Evolutionary conservation across 2,329 filamentous ascomycete genomes (phyloP), one percentile per base, ranked within the genome.

Genomic region (Diaporthe nobilis): DNA sequence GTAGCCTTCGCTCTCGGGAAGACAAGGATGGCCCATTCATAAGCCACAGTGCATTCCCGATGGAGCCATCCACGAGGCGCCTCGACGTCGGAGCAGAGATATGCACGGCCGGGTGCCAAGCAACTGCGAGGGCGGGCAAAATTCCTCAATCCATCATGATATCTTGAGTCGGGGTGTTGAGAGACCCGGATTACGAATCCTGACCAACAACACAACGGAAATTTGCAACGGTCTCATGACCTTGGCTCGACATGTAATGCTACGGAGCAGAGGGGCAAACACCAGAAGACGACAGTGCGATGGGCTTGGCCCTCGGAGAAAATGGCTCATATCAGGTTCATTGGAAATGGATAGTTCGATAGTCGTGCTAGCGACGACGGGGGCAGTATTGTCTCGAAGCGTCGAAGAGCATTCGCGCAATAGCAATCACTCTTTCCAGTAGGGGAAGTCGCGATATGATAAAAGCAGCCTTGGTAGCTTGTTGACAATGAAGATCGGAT

Each of bases 1-100:
- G 63, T 68, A 68, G 63, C 63, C 63, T 37, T 68, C 63, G 63
- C 63, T 68, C 63, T 68, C 63, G 47, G 63, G 63, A 68, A n/a
- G 47, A 51, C 31, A 8, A 51, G 31, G 31, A 13, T 37, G 47
- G 22, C 6, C 63, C 63, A 68, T 53, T 68, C 12, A 44, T 22
- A 8, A 37, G 13, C 63, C 10, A 53, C 20, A 2, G 31, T 39
- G 31, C 63, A 31, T 68, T 47, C 31, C 7, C 28, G 15, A 68
- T 39, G 31, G 31, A 10, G 47, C 47, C 53, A 9, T 15, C 22
- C 47, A 53, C n/a, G 31, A 68, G 20, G 3, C 22, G 17, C 31
- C 34, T 68, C 63, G 12, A 68, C 63, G 15, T 39, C 47, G 63
- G 47, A 31, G 28, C 47, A 53, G 49, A 68, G 22, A 53, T 53